Base-by-base conservation (phyloP, 2,329 filamentous ascomycete genomes). In the Calcarisporium arbuscula region DNA sequence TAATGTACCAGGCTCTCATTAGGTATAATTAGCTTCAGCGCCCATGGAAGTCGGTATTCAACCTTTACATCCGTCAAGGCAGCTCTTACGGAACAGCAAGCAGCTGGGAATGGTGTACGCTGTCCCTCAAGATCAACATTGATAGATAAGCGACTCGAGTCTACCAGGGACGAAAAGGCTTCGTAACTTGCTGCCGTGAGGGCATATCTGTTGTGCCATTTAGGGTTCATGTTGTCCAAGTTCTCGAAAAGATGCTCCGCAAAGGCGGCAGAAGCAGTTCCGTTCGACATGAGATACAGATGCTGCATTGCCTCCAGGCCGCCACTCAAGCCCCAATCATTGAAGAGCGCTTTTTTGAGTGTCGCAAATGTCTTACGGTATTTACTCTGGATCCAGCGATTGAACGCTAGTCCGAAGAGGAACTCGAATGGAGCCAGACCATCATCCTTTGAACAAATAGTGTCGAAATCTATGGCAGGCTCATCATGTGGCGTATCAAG, bases 201-300 rank as follows among this genome's bases (percentile, higher is more conserved):
- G 1, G 83, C 70, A 50, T 90, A 94, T 15, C 80, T 76, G 54
- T 95, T 87, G 41, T 82, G 80, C 89, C 88, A 95, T 22, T 62
- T 63, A 6, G 51, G 57, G 52, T 63, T 68, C 12, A 70, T 49
- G 2, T 62, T 66, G 45, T 92, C 84, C 28, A 95, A 72, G 31
- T 82, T 79, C 36, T 80, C 74, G 51, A 95, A 95, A 2, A 95
- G 57, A 10, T 73, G 72, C 18, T 70, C 68, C 10, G 82, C 74
- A 46, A 95, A 81, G 0, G 64, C 58, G 30, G 82, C 73, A 2
- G 82, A 74, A 1, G 78, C 63, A 1, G 77, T 72, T 3, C 87
- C 85, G 47, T 95, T 80, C 12, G 74, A 75, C 58, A 84, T 82
- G 16, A 95, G 70, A 53, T 88, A 95, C 12, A 95, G 62, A 25